Conservation (phyloP, 345 rosid genomes). For the Populus nigra region DNA sequence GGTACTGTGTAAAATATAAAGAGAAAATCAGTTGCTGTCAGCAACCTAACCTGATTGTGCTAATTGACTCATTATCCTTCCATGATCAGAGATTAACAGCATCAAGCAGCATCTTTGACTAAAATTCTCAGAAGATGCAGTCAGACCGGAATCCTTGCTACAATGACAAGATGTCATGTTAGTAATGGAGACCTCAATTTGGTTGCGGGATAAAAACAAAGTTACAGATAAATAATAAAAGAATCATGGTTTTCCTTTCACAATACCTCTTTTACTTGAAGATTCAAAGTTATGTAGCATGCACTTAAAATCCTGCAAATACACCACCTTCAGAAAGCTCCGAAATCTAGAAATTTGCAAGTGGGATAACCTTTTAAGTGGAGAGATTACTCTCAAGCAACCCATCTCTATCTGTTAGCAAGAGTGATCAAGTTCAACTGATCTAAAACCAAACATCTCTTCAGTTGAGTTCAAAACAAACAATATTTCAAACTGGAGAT, state of each 20-base stretch:
- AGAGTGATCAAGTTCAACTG: neutral
- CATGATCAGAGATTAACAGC: neutral
- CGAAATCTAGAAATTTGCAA: neutral
- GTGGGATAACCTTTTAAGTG: neutral
- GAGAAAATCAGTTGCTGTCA: neutral
- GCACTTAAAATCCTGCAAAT: neutral
- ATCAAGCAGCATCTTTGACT: neutral
- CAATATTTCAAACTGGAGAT: neutral
- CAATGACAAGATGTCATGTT: neutral
- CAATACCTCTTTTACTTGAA: neutral
- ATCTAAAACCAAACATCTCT: neutral
- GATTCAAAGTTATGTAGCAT: neutral
- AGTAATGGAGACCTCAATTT: neutral
- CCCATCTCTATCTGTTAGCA: neutral
- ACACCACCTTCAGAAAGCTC: neutral
- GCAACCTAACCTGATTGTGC: neutral
- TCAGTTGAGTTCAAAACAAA: neutral
- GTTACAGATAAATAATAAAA: neutral
- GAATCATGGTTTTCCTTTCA: neutral
- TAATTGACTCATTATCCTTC: neutral
- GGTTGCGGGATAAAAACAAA: neutral
- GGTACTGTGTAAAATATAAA: neutral
- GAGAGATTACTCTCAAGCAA: neutral
- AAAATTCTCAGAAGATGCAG: constrained; percentile 6
- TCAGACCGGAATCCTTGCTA: neutral